A percentile compares a stretch with the other conserved stretches of the same genome.
Conservation (phyloP, 73 alveolate species). For the Stentor coeruleus region DNA sequence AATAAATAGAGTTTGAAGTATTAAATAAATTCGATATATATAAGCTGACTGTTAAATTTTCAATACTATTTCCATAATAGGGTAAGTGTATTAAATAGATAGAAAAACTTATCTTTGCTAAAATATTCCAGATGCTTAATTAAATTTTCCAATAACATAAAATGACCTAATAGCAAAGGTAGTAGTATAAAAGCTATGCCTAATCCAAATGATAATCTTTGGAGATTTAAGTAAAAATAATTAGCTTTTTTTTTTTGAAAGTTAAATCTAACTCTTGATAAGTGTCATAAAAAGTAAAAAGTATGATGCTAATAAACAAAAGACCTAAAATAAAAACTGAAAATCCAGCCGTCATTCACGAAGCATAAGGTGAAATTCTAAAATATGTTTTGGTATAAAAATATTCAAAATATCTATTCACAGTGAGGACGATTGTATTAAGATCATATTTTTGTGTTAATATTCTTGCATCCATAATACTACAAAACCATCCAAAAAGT, state of each 20-base stretch:
- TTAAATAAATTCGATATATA: too few species aligned
- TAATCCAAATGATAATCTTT: slow-evolving; percentile 31
- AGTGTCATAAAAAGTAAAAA: slow-evolving; percentile 27
- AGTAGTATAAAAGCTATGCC: slow-evolving; percentile 27
- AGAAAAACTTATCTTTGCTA: slow-evolving; percentile 35
- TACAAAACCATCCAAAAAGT: slow-evolving; percentile 23
- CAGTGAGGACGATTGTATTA: not conserved
- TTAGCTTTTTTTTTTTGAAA: not conserved
- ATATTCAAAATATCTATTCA: not conserved
- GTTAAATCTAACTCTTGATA: not conserved
- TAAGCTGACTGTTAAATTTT: slow-evolving; percentile 26
- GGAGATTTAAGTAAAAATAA: slow-evolving; percentile 23
- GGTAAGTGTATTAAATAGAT: slow-evolving; percentile 37
- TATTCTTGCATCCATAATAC: not conserved
- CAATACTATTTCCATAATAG: not conserved
- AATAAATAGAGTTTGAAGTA: too few species aligned
- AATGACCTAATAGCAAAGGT: slow-evolving; percentile 33
- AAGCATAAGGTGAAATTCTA: slow-evolving; percentile 33
- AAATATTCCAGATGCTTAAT: slow-evolving; percentile 17
- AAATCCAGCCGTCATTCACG: slow-evolving; percentile 27
- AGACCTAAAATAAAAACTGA: not conserved
- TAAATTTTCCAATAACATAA: not conserved
- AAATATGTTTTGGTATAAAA: slow-evolving; percentile 25
- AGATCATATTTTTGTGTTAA: not conserved
- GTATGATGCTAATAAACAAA: slow-evolving; percentile 3